Percentiles rank a stretch among this genome's conserved stretches.
Conservation (phyloP, 257 asterid genomes). For the Solanum phureja region DNA sequence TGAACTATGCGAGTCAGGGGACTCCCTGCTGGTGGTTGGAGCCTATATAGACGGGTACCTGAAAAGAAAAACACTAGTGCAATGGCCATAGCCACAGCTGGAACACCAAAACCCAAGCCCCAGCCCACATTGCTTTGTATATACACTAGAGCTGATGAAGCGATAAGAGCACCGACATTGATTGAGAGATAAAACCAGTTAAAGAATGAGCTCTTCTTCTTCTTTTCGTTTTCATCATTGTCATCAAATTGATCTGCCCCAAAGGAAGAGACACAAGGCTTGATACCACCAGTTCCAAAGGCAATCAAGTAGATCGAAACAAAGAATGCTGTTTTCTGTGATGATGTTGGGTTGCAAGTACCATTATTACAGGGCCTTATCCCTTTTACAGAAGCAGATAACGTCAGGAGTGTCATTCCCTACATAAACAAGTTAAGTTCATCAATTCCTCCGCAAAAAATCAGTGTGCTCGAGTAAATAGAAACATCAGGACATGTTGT, state of each 20-base stretch:
- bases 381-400: slow-evolving; percentile 53
- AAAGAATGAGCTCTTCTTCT: slow-evolving; percentile 75
- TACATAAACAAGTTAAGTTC: slow-evolving; percentile 3
- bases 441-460: neutral
- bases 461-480: neutral
- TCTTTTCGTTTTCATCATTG: slow-evolving; percentile 49
- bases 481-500: neutral
- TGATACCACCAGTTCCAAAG: slow-evolving; percentile 90
- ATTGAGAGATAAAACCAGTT: slow-evolving; percentile 82
- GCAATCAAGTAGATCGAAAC: slow-evolving; percentile 64
- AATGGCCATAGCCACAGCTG: slow-evolving; percentile 73
- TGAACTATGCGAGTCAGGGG: slow-evolving; percentile 65
- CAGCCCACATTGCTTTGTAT: slow-evolving; percentile 85
- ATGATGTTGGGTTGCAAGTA: slow-evolving; percentile 38
- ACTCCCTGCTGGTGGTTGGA: slow-evolving; percentile 84
- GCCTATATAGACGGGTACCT: slow-evolving; percentile 51
- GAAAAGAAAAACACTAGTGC: slow-evolving; percentile 55
- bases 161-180: slow-evolving; percentile 77
- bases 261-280: slow-evolving; percentile 86
- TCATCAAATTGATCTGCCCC: slow-evolving; percentile 95
- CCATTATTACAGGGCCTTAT: slow-evolving; percentile 45
- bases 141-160: slow-evolving; percentile 77
- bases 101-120: slow-evolving; percentile 89
- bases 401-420: slow-evolving; percentile 82
- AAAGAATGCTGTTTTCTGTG: slow-evolving; percentile 37